A percentile compares a stretch with the other conserved stretches of the same genome.
These are phyloP conservation scores for Teratosphaeria epicoccoides DNA, from an alignment of 2,329 filamentous ascomycete species.

Conservation along the genomic window DNA sequence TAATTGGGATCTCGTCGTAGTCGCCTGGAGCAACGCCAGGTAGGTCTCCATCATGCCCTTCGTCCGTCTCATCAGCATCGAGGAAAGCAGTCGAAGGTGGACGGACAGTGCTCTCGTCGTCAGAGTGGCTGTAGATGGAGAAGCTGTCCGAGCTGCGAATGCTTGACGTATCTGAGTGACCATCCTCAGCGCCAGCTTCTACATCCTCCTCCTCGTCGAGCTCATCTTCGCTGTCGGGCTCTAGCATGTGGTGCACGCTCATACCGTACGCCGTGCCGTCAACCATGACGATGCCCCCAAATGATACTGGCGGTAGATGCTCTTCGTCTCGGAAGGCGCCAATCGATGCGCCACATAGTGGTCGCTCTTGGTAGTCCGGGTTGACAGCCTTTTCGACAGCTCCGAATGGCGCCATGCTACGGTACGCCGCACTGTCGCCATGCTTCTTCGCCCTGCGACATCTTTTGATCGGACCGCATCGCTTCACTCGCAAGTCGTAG, in stretches of 20 bases:
- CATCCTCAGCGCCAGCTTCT: slow-evolving; percentile 17
- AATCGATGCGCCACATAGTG: slow-evolving; percentile 80
- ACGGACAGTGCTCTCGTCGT: slow-evolving; percentile 35
- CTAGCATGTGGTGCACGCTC: slow-evolving; percentile 95
- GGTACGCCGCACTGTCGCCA: slow-evolving; percentile 7
- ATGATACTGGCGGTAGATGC: slow-evolving; percentile 81
- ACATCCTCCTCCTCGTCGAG: slow-evolving; percentile 31
- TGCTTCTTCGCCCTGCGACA: slow-evolving; percentile 9
- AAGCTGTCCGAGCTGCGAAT: slow-evolving; percentile 38
- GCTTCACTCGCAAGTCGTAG: slow-evolving; percentile 61
- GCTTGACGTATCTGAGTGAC: slow-evolving; percentile 23
- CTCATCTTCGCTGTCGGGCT: slow-evolving; percentile 46
- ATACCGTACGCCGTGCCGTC: slow-evolving; percentile 81
- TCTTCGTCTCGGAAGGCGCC: slow-evolving; percentile 78
- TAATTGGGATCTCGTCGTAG: slow-evolving; percentile 69
- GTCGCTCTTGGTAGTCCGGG: slow-evolving; percentile 65
- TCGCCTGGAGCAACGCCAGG: slow-evolving; percentile 65
- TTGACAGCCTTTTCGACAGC: slow-evolving; percentile 43
- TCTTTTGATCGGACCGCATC: slow-evolving; percentile 35
- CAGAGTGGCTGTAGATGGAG: slow-evolving; percentile 48
- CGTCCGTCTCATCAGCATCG: slow-evolving; percentile 5
- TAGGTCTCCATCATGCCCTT: slow-evolving; percentile 50
- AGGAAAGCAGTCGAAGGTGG: slow-evolving; percentile 20
- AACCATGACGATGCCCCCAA: slow-evolving; percentile 76
- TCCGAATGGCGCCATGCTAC: slow-evolving; percentile 18